Percentiles rank a stretch among this genome's conserved stretches.
Evolutionary conservation across 805 yeast species (phyloP).

Genomic region (Cyberlindnera maclurae): DNA sequence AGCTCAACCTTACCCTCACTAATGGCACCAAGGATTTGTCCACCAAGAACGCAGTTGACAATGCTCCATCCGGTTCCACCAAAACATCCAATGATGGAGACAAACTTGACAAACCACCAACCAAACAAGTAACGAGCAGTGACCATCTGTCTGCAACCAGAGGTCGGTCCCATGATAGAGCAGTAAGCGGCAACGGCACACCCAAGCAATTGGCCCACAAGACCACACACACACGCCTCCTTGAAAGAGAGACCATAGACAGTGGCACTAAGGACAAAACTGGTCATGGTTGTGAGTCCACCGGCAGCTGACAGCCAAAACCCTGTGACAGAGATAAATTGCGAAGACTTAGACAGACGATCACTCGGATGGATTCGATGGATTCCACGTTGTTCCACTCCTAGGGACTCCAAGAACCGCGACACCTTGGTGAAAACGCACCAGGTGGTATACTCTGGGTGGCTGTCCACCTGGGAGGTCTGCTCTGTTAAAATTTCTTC

Average conservation of each 20-base stretch:
- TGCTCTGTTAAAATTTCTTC: no score
- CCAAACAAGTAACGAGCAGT: conserved; percentile 77
- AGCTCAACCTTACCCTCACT: conserved; percentile 60
- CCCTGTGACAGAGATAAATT: conserved; percentile 47
- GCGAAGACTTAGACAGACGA: conserved; percentile 26
- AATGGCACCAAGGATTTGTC: conserved; percentile 65
- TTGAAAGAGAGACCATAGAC: conserved; percentile 60
- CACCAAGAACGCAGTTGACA: conserved; percentile 81
- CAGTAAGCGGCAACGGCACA: conserved; percentile 76
- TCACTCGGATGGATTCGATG: conserved; percentile 66
- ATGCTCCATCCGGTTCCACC: conserved; percentile 88
- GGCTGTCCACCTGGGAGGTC: no score
- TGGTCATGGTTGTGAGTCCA: conserved; percentile 80
- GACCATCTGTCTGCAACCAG: conserved; percentile 88
- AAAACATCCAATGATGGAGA: conserved; percentile 61
- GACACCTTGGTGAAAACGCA: conserved; percentile 25
- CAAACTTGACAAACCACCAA: conserved; percentile 75
- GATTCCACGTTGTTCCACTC: conserved; percentile 76
- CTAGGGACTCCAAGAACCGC: conserved; percentile 40
- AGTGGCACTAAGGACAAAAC: conserved; percentile 71
- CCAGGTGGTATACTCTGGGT: no score
- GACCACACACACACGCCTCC: conserved; percentile 57
- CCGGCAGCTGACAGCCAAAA: conserved; percentile 85
- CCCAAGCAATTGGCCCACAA: conserved; percentile 60
- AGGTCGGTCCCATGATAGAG: conserved; percentile 81